phyloP scores from a whole-genome alignment of 164 flowering plant species.

The Vitis cinerea region DNA sequence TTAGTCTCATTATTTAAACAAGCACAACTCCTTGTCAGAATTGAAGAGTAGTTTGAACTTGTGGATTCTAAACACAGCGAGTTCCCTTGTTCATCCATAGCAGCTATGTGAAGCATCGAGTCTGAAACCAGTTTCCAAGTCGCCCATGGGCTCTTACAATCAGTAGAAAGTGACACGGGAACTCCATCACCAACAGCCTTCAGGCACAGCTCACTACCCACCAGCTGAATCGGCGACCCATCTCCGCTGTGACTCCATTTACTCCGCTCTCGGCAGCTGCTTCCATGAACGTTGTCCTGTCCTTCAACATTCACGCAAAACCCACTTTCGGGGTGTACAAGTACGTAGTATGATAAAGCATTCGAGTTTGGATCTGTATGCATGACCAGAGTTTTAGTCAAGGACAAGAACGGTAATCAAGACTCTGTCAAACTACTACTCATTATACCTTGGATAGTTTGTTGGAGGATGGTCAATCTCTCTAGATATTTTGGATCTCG shows the following conservation, averaged over 20 bases:
- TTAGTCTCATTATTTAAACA: constrained; percentile 18
- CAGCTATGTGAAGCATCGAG: constrained; percentile 37
- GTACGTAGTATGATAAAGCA: constrained; percentile 10
- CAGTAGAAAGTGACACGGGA: constrained; percentile 23
- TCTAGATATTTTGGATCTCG: constrained; percentile 29
- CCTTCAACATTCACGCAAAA: constrained; percentile 17
- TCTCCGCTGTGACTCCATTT: constrained; percentile 28
- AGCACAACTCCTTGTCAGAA: constrained; percentile 36
- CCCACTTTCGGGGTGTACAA: constrained; percentile 49
- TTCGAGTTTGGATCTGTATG: constrained; percentile 28
- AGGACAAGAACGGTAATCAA: too few relatives aligned
- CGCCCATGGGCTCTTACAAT: constrained; percentile 30
- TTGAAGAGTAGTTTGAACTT: constrained; percentile 14
- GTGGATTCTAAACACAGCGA: constrained; percentile 33
- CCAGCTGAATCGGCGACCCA: constrained; percentile 22
- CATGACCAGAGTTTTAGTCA: too few relatives aligned
- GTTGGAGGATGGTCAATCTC: constrained; percentile 27
- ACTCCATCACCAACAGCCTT: constrained; percentile 25
- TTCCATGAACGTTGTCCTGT: not conserved
- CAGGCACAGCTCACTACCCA: constrained; percentile 32
- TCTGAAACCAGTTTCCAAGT: constrained; percentile 32
- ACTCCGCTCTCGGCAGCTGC: constrained; percentile 22
- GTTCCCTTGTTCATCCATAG: constrained; percentile 21
- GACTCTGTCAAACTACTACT: too few relatives aligned
- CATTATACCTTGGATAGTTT: constrained; percentile 30